These are phyloP conservation scores for Symbiodinium natans DNA, from an alignment of 73 alveolate genomes.

Conservation along the genomic window DNA sequence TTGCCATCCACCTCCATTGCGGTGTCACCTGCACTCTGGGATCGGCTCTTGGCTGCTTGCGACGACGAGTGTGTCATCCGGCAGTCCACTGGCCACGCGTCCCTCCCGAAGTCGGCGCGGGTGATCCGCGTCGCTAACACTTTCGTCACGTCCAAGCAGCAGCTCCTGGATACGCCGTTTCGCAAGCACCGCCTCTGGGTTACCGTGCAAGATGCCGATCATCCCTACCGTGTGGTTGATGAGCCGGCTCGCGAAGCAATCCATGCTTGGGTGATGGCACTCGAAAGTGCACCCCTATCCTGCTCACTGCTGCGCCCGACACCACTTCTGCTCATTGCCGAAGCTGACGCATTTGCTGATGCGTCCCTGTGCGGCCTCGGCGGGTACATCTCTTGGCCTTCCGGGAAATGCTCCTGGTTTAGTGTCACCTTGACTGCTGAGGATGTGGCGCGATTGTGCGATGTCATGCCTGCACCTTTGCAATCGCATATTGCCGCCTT, in stretches of 20 bases:
- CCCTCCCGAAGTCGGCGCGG: too few relatives aligned
- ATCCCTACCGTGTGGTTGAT: background rate
- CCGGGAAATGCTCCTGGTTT: background rate
- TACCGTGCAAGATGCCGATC: background rate
- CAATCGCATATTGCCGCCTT: too few relatives aligned
- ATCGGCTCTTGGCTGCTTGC: too few relatives aligned
- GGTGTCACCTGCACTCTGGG: background rate
- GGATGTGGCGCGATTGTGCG: too few relatives aligned
- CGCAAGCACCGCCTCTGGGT: background rate
- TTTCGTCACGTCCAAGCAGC: too few relatives aligned
- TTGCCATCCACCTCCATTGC: background rate
- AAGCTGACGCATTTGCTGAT: background rate
- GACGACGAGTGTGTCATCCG: too few relatives aligned
- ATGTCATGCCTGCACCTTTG: too few relatives aligned
- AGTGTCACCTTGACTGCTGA: too few relatives aligned
- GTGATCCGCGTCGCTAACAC: too few relatives aligned
- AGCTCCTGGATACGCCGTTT: too few relatives aligned
- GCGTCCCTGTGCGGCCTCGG: background rate
- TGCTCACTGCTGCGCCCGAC: background rate
- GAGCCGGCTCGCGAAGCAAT: background rate
- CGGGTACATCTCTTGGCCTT: background rate
- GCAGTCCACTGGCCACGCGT: too few relatives aligned
- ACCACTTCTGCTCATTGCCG: background rate
- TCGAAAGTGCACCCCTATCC: background rate
- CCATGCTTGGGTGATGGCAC: background rate